Evolutionary conservation across 2,329 filamentous ascomycete species (phyloP).

Genomic region (Microcyclospora tardicrescens): DNA sequence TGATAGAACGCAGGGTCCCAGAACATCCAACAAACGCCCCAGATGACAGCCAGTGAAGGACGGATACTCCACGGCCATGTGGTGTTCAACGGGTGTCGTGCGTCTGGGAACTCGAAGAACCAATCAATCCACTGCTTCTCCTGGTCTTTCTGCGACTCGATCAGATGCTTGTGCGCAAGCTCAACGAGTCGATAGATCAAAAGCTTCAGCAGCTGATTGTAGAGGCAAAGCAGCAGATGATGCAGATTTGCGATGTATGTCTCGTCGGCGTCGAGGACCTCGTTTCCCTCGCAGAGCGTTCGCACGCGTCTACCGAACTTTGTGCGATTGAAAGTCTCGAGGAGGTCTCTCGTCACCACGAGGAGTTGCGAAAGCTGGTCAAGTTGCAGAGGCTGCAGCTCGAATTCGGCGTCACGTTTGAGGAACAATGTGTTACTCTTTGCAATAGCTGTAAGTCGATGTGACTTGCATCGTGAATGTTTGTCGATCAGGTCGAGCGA

Average conservation of each 20-base stretch:
- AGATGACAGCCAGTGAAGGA: conserved; percentile 24
- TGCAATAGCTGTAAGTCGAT: conserved; percentile 20
- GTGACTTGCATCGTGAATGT: neutral
- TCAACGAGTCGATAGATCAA: conserved; percentile 11
- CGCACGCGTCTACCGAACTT: conserved; percentile 2
- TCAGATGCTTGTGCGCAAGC: conserved; percentile 10
- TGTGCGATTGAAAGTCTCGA: conserved; percentile 15
- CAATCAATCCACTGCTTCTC: conserved; percentile 11
- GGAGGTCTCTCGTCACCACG: conserved; percentile 20
- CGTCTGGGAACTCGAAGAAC: conserved; percentile 23
- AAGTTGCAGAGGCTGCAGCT: conserved; percentile 20
- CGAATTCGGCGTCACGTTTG: conserved; percentile 19
- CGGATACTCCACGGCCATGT: conserved; percentile 28
- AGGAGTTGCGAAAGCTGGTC: conserved; percentile 18
- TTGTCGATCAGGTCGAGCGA: neutral
- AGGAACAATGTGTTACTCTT: conserved; percentile 23
- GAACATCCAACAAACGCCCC: conserved; percentile 28
- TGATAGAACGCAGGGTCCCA: conserved; percentile 5
- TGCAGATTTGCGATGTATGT: conserved; percentile 29
- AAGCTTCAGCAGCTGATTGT: conserved; percentile 20
- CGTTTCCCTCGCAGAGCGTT: conserved; percentile 17
- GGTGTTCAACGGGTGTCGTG: conserved; percentile 21
- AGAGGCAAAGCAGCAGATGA: conserved; percentile 29
- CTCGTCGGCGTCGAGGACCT: conserved; percentile 20
- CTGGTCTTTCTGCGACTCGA: conserved; percentile 13